Evolutionary conservation across 371 early-diverging fungal genomes (phyloP).

Genomic region (Entomophthora muscae): DNA sequence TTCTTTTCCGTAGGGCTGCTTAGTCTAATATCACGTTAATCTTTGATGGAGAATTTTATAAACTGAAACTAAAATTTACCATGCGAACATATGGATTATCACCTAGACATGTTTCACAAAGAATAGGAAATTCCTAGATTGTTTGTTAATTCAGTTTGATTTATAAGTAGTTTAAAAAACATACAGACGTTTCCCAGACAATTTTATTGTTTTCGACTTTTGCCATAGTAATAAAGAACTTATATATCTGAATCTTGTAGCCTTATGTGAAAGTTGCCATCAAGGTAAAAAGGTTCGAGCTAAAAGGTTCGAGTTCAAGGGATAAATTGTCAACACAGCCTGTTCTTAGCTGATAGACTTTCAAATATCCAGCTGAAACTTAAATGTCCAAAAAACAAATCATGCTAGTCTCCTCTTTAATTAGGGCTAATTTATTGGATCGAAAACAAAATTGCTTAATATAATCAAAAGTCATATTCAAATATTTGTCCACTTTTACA

Average conservation of each 20-base stretch:
- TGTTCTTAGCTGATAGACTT: no score
- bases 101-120: slow-evolving; percentile 94
- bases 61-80: slow-evolving; percentile 27
- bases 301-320: no score
- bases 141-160: background rate
- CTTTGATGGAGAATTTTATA: slow-evolving; percentile 2
- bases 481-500: no score
- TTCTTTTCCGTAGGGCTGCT: slow-evolving; percentile 66
- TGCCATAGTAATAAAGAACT: slow-evolving; percentile 6
- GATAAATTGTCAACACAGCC: no score
- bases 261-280: no score
- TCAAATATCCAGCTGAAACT: no score
- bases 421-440: no score
- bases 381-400: no score
- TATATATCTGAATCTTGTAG: background rate
- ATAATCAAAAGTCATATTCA: no score
- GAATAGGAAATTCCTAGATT: slow-evolving; percentile 58
- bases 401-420: no score
- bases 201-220: slow-evolving; percentile 52
- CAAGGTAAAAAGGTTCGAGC: no score
- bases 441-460: no score
- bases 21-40: slow-evolving; percentile 52
- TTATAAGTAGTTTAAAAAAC: background rate
- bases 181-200: slow-evolving; percentile 50
- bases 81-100: slow-evolving; percentile 95